Percentiles rank a stretch among this genome's conserved stretches.
These are phyloP conservation scores for Pestalotiopsis sp. DNA, from an alignment of 2,329 filamentous ascomycete species.

Conservation along the genomic window DNA sequence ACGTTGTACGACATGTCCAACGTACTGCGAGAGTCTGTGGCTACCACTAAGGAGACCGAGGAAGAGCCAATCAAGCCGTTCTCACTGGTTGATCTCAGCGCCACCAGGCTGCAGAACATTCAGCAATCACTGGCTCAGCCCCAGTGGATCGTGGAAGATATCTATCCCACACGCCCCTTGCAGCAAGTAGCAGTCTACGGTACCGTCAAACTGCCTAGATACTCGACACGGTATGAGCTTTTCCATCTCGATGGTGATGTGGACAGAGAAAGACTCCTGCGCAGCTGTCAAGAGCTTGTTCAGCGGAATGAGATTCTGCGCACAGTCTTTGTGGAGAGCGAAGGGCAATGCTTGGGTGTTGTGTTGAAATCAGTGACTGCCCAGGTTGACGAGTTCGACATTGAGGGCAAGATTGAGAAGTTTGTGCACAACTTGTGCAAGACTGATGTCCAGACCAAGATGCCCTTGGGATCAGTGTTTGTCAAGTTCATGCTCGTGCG, in stretches of 20 bases:
- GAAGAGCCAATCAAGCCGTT: constrained; percentile 46
- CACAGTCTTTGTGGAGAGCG: constrained; percentile 63
- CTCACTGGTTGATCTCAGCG: constrained; percentile 45
- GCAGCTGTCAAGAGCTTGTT: constrained; percentile 58
- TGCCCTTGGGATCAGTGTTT: constrained; percentile 62
- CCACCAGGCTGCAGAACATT: constrained; percentile 51
- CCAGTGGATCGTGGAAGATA: constrained; percentile 54
- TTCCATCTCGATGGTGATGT: constrained; percentile 61
- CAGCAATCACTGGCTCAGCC: constrained; percentile 53
- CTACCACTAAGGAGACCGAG: constrained; percentile 15
- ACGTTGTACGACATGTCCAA: constrained; percentile 56
- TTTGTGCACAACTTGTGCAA: constrained; percentile 58
- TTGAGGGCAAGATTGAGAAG: constrained; percentile 50
- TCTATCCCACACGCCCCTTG: constrained; percentile 60
- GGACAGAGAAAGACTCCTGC: constrained; percentile 49
- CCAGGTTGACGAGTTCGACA: constrained; percentile 54
- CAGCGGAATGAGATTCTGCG: constrained; percentile 65
- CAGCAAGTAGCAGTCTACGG: constrained; percentile 62
- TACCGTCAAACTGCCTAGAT: constrained; percentile 60
- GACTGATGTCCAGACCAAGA: constrained; percentile 56
- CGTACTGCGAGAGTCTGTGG: constrained; percentile 41
- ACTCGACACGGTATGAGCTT: constrained; percentile 65
- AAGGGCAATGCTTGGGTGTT: constrained; percentile 54
- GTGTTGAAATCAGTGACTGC: constrained; percentile 58
- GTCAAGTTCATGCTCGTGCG: constrained; percentile 60